Conservation (phyloP, 345 rosid genomes). For the Syzygium oleosum region DNA sequence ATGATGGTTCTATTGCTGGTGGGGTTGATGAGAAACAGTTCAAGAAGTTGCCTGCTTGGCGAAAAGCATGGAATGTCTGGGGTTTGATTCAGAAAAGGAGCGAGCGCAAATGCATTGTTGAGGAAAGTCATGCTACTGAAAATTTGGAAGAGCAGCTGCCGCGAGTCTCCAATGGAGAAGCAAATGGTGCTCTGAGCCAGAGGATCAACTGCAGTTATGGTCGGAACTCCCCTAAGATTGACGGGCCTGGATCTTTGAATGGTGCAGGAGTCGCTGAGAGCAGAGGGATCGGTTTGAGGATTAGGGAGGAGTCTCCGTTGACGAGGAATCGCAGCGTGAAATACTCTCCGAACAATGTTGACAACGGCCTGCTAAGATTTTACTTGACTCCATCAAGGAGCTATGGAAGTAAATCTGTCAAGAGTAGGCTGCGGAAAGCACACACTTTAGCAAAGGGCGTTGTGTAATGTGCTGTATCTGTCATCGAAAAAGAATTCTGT, state of each 20-base stretch:
- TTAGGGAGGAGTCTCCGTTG: neutral
- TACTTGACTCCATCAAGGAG: conserved; percentile 12
- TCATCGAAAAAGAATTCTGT: neutral
- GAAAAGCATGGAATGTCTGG: conserved; percentile 60
- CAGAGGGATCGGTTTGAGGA: neutral
- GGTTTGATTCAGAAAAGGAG: conserved; percentile 51
- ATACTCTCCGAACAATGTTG: conserved; percentile 4
- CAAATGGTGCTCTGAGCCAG: neutral
- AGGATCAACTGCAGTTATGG: neutral
- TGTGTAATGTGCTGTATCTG: neutral
- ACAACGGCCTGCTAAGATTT: conserved; percentile 11
- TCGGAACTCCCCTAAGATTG: neutral
- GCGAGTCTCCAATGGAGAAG: neutral
- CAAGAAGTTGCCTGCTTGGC: conserved; percentile 42
- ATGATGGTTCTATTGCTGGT: conserved; percentile 33
- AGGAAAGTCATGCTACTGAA: neutral
- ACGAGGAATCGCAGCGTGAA: conserved; percentile 1
- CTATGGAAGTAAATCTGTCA: conserved; percentile 4
- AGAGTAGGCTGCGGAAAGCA: conserved; percentile 5
- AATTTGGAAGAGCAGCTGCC: conserved; percentile 1
- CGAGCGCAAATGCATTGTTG: conserved; percentile 11
- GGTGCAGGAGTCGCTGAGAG: neutral
- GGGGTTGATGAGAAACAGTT: conserved; percentile 23
- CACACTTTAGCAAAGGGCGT: conserved; percentile 1
- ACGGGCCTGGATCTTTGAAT: neutral